Conservation (phyloP, 768 basidiomycete genomes). For the Podaxis mareebaensis region DNA sequence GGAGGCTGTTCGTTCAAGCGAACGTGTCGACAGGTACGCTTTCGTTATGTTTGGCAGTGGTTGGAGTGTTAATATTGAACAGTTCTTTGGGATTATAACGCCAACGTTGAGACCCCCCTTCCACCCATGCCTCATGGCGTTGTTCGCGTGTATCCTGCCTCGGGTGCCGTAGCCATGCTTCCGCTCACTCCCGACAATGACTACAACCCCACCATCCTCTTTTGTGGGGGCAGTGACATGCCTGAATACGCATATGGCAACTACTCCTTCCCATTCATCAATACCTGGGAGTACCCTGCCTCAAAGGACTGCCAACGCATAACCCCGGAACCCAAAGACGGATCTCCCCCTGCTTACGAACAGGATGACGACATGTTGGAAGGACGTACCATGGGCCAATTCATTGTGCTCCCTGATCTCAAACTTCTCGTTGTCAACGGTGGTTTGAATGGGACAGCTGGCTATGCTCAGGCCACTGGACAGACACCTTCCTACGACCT, state of each 20-base stretch:
- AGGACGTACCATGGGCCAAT: conserved; percentile 89
- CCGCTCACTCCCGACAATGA: conserved; percentile 89
- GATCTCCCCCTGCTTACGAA: conserved; percentile 56
- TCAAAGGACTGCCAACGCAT: conserved; percentile 79
- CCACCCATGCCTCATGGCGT: conserved; percentile 75
- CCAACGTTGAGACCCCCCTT: conserved; percentile 62
- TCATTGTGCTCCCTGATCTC: conserved; percentile 79
- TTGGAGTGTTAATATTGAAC: not conserved
- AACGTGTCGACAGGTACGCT: conserved; percentile 73
- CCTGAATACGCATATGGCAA: conserved; percentile 74
- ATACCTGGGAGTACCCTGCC: conserved; percentile 73
- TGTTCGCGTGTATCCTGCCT: conserved; percentile 86
- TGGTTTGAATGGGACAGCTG: conserved; percentile 83
- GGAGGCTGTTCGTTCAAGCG: conserved; percentile 80
- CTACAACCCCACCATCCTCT: conserved; percentile 81
- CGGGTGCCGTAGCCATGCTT: conserved; percentile 86
- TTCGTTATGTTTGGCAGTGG: conserved; percentile 3
- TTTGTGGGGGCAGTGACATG: conserved; percentile 90
- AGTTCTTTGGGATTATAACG: conserved; percentile 36
- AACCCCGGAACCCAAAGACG: conserved; percentile 80
- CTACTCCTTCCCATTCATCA: conserved; percentile 69
- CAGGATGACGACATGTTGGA: conserved; percentile 78
- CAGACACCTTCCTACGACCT: conserved; percentile 40
- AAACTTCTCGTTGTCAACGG: conserved; percentile 82
- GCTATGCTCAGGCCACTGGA: conserved; percentile 66